Percentiles rank a stretch among this genome's conserved stretches.
These are phyloP conservation scores for Emergomyces orientalis DNA, from an alignment of 2,329 filamentous ascomycete genomes.

Conservation along the genomic window DNA sequence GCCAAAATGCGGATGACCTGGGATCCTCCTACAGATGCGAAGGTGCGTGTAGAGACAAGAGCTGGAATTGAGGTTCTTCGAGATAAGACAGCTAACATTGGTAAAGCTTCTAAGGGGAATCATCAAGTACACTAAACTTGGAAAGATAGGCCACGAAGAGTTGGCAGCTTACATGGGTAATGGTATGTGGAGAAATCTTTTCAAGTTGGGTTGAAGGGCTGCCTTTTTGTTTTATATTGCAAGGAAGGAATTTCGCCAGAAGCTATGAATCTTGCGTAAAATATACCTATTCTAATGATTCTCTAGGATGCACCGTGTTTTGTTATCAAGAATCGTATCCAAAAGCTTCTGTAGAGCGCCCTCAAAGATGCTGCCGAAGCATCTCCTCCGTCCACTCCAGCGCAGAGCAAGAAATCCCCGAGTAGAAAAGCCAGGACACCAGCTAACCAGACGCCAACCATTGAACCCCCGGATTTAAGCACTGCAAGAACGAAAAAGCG, in stretches of 20 bases:
- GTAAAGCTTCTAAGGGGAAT: conserved; percentile 18
- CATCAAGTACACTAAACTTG: conserved; percentile 10
- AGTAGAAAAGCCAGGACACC: neutral
- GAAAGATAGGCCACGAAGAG: conserved; percentile 15
- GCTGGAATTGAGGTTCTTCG: neutral
- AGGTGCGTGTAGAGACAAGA: conserved; percentile 12
- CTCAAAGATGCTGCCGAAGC: neutral
- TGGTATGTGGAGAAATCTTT: neutral
- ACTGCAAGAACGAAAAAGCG: conserved; percentile 17
- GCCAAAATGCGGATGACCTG: conserved; percentile 18
- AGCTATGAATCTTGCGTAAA: neutral
- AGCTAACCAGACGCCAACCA: conserved; percentile 9
- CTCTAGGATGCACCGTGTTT: neutral
- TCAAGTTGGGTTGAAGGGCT: neutral
- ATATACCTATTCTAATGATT: neutral
- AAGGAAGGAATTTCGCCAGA: neutral
- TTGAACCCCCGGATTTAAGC: conserved; percentile 14
- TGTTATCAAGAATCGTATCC: neutral
- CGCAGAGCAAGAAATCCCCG: neutral
- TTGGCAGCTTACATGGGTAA: conserved; percentile 19
- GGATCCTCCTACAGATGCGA: conserved; percentile 20
- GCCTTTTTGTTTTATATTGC: neutral
- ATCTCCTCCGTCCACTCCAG: neutral
- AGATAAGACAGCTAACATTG: neutral
- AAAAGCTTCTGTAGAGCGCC: neutral